phyloP scores from a whole-genome alignment of 208 protist species.

The Crithidia brevicula region DNA sequence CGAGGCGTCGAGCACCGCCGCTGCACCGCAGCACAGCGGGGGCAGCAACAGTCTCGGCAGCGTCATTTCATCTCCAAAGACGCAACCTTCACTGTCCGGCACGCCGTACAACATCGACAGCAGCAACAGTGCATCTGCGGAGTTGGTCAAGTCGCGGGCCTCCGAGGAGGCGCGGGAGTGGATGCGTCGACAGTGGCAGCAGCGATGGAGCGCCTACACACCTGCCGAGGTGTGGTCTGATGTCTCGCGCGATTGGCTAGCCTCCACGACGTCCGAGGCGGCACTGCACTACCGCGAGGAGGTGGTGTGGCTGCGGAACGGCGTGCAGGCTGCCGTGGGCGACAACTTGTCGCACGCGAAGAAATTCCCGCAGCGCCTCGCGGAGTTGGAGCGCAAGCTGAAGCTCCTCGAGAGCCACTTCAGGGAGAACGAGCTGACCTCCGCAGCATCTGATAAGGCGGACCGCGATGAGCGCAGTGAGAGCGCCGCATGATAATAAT shows the following conservation, averaged over 20 bases:
- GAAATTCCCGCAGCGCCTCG: conserved; percentile 37
- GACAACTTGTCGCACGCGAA: conserved; percentile 30
- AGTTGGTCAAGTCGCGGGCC: not conserved
- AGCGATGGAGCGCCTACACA: conserved; percentile 19
- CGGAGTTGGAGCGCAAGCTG: conserved; percentile 34
- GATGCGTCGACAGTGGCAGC: not conserved
- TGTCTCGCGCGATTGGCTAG: conserved; percentile 36
- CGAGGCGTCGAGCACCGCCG: not conserved
- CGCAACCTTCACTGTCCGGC: no score
- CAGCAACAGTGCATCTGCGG: not conserved
- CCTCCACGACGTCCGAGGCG: conserved; percentile 12
- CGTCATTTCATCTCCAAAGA: no score
- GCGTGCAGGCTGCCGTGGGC: conserved; percentile 38
- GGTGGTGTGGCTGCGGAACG: conserved; percentile 33
- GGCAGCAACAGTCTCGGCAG: not conserved
- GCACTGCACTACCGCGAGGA: conserved; percentile 24
- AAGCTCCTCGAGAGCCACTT: conserved; percentile 24
- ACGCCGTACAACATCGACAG: not conserved
- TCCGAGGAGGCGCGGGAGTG: not conserved
- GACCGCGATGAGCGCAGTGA: conserved; percentile 12
- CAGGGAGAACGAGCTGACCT: conserved; percentile 17
- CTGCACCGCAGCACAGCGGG: not conserved
- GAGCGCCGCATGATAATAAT: not conserved
- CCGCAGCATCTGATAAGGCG: conserved; percentile 4
- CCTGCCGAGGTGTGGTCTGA: conserved; percentile 24